Conservation (phyloP, 2,329 filamentous ascomycete genomes). For the Colletotrichum cordylinicola region DNA sequence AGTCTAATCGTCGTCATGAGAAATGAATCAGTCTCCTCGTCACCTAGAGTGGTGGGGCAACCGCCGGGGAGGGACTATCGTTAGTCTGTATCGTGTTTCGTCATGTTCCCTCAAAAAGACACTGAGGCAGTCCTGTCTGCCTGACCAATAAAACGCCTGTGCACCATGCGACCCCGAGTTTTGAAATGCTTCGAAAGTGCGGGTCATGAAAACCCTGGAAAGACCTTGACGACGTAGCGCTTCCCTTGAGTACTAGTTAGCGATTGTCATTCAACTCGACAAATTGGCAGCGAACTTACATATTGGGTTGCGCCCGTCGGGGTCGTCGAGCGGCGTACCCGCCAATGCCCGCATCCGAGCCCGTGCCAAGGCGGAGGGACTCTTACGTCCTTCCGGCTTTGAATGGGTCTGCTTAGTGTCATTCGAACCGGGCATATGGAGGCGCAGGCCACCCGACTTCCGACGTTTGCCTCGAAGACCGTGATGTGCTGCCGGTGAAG, state of each 20-base stretch:
- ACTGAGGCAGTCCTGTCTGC: conserved; percentile 3
- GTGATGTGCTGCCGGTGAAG: not conserved
- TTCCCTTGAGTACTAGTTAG: conserved; percentile 38
- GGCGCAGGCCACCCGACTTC: conserved; percentile 7
- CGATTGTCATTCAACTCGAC: not conserved
- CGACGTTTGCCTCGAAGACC: conserved; percentile 5
- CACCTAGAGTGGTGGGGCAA: not conserved
- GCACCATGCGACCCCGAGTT: conserved; percentile 8
- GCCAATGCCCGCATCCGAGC: conserved; percentile 50
- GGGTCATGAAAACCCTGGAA: conserved; percentile 40
- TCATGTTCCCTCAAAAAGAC: not conserved
- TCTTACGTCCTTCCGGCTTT: conserved; percentile 36
- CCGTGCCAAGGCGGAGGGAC: conserved; percentile 49
- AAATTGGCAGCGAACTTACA: conserved; percentile 36
- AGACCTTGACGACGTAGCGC: conserved; percentile 47
- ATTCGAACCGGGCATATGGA: conserved; percentile 1
- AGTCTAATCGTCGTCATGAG: not conserved
- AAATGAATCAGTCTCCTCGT: not conserved
- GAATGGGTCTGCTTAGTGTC: not conserved
- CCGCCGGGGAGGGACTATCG: conserved; percentile 1
- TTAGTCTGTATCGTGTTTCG: not conserved
- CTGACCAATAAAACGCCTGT: conserved; percentile 13
- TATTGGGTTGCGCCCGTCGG: conserved; percentile 41
- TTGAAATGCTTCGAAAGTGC: not conserved
- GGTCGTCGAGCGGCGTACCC: conserved; percentile 48